Base-by-base conservation (phyloP, 768 basidiomycete species). In the Hericium coralloides region DNA sequence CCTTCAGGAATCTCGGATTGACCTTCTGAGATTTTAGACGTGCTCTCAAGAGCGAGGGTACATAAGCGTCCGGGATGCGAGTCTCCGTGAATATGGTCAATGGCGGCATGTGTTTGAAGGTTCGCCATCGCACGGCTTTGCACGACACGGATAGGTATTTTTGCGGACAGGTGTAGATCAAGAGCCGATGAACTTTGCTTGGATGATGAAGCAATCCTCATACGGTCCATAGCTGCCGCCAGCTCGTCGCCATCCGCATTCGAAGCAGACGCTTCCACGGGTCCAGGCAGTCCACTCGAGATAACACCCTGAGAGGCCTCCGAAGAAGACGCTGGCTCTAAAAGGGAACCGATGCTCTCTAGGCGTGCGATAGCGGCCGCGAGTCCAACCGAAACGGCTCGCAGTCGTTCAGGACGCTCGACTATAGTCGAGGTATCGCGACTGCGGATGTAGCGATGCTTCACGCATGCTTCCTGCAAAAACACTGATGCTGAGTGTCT, bases 371-470 rank as follows among this genome's bases (percentile, higher is more conserved):
- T 76, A 0, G 87, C 90, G 7, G 88, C 87, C 2, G 92, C 79
- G 8, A 97, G 76, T 1, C 95, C 95, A 4, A 89, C 65, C 61
- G 85, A 83, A 52, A 98, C 82, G 0, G 94, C 94, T 51, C 86
- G 81, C 25, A 98, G 73, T 22, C 95, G 83, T 67, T 97, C 90
- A 0, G 95, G 95, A 10, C 92, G 79, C 67, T 98, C 95, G n/a
- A 95, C 82, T 54, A 97, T 85, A 48, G 76, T 74, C 1, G 89
- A 90, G 0, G 76, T 74, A 63, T 92, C 86, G 52, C 80, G 77
- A 15, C 84, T 83, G 15, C 94, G 85, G 55, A 94, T 91, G 64
- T 84, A 95, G 50, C 74, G 78, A 65, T 92, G 90, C 57, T 81
- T 73, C 17, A 83, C 75, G 66, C 90, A 91, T 15, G 81, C 79